phyloP scores from a whole-genome alignment of 345 rosid species.

The Populus simonii region DNA sequence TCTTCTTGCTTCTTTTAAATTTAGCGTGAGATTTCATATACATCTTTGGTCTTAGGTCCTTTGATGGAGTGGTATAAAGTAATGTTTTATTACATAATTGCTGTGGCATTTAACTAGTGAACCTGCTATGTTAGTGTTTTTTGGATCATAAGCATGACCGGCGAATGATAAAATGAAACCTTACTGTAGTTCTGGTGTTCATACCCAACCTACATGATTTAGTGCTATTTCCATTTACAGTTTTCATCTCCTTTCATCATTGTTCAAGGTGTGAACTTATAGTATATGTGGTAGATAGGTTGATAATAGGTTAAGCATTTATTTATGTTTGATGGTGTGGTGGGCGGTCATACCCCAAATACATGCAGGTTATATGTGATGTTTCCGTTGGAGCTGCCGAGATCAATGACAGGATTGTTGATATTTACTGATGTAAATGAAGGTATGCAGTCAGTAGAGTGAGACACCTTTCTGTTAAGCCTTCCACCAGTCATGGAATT shows the following conservation, averaged over 20 bases:
- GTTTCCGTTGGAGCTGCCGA: constrained; percentile 39
- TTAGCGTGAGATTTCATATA: neutral
- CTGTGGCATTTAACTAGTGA: neutral
- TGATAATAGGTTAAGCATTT: constrained; percentile 23
- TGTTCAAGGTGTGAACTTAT: constrained; percentile 11
- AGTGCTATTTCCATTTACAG: neutral
- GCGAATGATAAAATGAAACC: constrained; percentile 2
- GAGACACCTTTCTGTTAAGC: constrained; percentile 22
- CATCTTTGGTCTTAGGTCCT: neutral
- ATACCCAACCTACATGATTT: neutral
- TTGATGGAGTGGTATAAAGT: neutral
- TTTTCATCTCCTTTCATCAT: neutral
- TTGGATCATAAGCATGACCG: constrained; percentile 5
- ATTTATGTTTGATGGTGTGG: constrained; percentile 35
- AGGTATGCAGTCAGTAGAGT: constrained; percentile 48
- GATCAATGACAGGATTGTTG: constrained; percentile 43
- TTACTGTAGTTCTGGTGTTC: neutral
- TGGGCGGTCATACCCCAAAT: constrained; percentile 43
- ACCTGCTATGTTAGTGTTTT: constrained; percentile 6
- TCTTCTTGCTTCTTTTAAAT: neutral
- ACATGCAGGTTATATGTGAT: constrained; percentile 47
- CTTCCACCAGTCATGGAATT: constrained; percentile 12
- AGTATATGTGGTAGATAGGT: constrained; percentile 17
- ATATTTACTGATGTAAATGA: constrained; percentile 27
- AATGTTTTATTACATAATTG: neutral